These are phyloP conservation scores for Calocera viscosa DNA, from an alignment of 768 basidiomycete genomes.

Conservation along the genomic window DNA sequence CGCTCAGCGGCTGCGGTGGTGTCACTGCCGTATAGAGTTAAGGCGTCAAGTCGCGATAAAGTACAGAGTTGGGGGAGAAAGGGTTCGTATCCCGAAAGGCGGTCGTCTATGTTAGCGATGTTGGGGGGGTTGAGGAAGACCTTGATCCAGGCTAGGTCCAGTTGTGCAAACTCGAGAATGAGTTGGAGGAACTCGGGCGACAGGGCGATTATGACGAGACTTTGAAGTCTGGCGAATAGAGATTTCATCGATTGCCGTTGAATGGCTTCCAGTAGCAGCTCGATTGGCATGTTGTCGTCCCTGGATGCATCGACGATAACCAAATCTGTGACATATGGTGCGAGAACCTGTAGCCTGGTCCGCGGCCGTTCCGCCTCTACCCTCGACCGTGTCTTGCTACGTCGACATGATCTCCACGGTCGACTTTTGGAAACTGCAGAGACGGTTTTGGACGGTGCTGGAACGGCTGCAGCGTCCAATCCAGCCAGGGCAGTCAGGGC, in stretches of 20 bases:
- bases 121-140: neutral
- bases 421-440: neutral
- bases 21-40: neutral
- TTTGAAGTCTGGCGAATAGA: neutral
- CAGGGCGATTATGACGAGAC: neutral
- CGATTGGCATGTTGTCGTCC: neutral
- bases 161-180: neutral
- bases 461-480: neutral
- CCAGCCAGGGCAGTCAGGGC: neutral
- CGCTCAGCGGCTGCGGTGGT: neutral
- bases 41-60: neutral
- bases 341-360: neutral
- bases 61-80: neutral
- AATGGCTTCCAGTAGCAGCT: neutral
- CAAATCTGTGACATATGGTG: neutral
- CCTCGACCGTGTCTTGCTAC: neutral
- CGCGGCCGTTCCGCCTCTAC: neutral
- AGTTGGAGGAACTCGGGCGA: neutral
- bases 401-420: neutral
- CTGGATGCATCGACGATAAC: neutral
- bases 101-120: neutral
- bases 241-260: neutral
- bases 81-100: neutral
- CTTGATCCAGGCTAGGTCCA: neutral
- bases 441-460: neutral